Conservation (phyloP, 202 grass and related monocot genomes). For the Panicum virgatum region DNA sequence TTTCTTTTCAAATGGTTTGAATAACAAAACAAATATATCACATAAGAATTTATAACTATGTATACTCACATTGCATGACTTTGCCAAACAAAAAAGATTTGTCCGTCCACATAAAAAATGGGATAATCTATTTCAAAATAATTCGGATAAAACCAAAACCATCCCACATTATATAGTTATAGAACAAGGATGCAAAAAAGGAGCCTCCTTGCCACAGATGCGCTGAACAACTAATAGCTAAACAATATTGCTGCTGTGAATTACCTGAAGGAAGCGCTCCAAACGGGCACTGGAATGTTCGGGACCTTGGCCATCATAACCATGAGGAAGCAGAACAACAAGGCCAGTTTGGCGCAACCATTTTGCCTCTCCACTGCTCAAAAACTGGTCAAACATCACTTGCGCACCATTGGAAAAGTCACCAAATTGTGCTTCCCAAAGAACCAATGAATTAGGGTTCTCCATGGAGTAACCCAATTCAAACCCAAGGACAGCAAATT, state of each 20-base stretch:
- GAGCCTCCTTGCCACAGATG: not conserved
- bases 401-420: conserved; percentile 92
- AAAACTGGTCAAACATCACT: conserved; percentile 95
- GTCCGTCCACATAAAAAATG: not conserved
- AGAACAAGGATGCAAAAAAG: not conserved
- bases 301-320: conserved; percentile 88
- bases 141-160: not conserved
- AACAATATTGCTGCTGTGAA: not conserved
- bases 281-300: conserved; percentile 84
- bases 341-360: conserved; percentile 92
- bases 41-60: not conserved
- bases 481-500: conserved; percentile 96
- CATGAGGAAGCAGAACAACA: conserved; percentile 81
- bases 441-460: conserved; percentile 88
- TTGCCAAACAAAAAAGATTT: not conserved
- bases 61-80: not conserved
- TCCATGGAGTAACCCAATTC: conserved; percentile 99
- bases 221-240: not conserved
- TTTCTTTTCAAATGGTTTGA: conserved; percentile 10
- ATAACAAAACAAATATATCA: not conserved
- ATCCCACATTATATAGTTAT: not conserved
- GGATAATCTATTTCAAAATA: not conserved
- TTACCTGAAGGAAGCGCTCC: conserved; percentile 94
- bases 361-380: conserved; percentile 92
- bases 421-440: conserved; percentile 97